A percentile compares a stretch with the other conserved stretches of the same genome.
phyloP scores from a whole-genome alignment of 257 asterid species.

The Scutellaria galericulata region DNA sequence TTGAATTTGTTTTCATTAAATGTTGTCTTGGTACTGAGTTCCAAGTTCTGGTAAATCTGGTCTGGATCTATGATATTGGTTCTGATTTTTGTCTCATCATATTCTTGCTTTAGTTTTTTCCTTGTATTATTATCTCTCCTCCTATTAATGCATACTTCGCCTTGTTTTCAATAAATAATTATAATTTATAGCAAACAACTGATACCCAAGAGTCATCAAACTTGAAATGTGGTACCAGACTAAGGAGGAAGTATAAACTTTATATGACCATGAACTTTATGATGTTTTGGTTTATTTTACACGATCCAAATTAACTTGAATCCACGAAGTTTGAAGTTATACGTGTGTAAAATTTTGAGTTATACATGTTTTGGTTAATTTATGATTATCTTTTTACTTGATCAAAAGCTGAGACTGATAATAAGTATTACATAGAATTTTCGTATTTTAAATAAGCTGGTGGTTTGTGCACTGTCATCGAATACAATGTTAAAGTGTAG shows the following conservation, averaged over 20 bases:
- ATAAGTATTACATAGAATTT: neutral
- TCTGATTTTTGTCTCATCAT: neutral
- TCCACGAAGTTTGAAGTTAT: no score
- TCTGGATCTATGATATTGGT: neutral
- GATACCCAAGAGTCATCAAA: slow-evolving; percentile 2
- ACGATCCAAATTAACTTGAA: neutral
- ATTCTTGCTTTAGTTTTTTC: neutral
- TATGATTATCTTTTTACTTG: neutral
- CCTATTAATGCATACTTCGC: neutral
- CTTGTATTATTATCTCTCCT: neutral
- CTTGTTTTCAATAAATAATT: neutral
- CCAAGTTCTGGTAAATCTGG: neutral
- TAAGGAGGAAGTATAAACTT: neutral
- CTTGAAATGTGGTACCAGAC: neutral
- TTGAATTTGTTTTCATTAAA: no score
- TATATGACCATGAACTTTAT: neutral
- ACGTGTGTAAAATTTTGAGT: neutral
- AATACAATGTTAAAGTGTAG: no score
- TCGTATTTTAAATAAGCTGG: neutral
- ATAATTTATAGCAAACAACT: neutral
- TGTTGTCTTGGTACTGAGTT: no score
- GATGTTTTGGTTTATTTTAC: neutral
- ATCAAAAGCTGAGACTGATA: neutral
- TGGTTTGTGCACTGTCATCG: no score
- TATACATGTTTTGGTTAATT: neutral